A percentile compares a stretch with the other conserved stretches of the same genome.
Conservation (phyloP, 805 yeast genomes). For the Kodamaea hsintzibuensis region DNA sequence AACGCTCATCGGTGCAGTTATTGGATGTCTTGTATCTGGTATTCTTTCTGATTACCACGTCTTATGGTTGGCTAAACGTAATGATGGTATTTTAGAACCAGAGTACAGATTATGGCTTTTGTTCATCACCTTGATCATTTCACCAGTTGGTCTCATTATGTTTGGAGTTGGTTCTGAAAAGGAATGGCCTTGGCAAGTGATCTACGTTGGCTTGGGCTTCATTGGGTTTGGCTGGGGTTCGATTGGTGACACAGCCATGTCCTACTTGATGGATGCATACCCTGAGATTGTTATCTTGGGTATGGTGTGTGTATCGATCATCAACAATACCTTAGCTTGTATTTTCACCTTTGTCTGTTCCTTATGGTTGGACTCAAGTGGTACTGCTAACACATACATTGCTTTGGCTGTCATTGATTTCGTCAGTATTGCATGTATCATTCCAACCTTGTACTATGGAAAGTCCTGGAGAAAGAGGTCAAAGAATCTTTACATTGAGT, state of each 20-base stretch:
- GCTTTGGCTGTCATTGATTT: constrained; percentile 39
- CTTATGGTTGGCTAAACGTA: constrained; percentile 38
- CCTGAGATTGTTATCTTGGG: constrained; percentile 43
- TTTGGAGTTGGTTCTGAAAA: constrained; percentile 41
- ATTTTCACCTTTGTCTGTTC: constrained; percentile 41
- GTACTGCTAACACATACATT: constrained; percentile 36
- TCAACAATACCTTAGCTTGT: constrained; percentile 40
- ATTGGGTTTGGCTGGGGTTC: constrained; percentile 42
- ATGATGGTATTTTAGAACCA: constrained; percentile 38
- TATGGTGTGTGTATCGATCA: constrained; percentile 41
- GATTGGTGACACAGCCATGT: constrained; percentile 40
- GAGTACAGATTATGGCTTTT: constrained; percentile 38
- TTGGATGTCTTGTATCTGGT: constrained; percentile 41
- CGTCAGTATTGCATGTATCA: constrained; percentile 29
- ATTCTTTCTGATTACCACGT: constrained; percentile 33
- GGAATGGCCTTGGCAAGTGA: constrained; percentile 38
- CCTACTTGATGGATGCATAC: constrained; percentile 41
- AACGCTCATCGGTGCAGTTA: constrained; percentile 39
- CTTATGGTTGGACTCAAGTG: constrained; percentile 38
- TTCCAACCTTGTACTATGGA: constrained; percentile 35
- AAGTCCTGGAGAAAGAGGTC: constrained; percentile 35
- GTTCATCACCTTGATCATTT: constrained; percentile 33
- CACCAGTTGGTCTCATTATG: constrained; percentile 36
- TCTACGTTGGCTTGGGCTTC: constrained; percentile 38
- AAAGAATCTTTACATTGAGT: constrained; percentile 18